phyloP scores from a whole-genome alignment of 1,284 basidiomycete species.

The Apiotrichum domesticum region DNA sequence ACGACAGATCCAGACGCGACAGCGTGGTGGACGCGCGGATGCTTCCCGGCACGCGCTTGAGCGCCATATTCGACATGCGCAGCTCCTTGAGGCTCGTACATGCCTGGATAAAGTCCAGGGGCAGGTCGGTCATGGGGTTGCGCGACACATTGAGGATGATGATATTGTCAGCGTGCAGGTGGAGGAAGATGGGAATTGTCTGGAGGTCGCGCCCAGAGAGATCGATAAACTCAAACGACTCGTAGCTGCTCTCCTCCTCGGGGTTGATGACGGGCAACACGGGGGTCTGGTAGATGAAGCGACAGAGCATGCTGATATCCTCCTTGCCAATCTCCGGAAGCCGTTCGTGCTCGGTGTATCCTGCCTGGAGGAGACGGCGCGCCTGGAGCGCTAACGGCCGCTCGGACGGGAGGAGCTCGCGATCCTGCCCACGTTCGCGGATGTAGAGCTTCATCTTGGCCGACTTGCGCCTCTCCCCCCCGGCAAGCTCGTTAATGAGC shows the following conservation, averaged over 20 bases:
- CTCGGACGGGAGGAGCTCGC: conserved; percentile 72
- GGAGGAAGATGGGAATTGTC: conserved; percentile 83
- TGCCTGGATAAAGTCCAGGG: conserved; percentile 90
- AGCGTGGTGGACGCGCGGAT: conserved; percentile 71
- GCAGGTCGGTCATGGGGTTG: conserved; percentile 94
- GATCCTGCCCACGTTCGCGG: conserved; percentile 77
- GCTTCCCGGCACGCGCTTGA: conserved; percentile 86
- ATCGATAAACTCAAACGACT: conserved; percentile 76
- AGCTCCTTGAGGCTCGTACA: conserved; percentile 80
- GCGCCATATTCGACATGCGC: conserved; percentile 83
- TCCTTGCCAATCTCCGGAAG: conserved; percentile 73
- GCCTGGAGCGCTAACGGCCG: conserved; percentile 79
- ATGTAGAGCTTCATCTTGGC: conserved; percentile 65
- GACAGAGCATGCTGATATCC: conserved; percentile 78
- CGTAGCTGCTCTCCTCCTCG: conserved; percentile 57
- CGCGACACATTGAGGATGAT: conserved; percentile 82
- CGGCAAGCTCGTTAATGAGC: conserved; percentile 56
- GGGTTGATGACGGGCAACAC: conserved; percentile 54
- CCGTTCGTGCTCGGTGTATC: conserved; percentile 78
- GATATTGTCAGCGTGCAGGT: conserved; percentile 80
- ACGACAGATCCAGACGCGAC: conserved; percentile 81
- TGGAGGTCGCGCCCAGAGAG: conserved; percentile 76
- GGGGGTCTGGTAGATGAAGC: conserved; percentile 63
- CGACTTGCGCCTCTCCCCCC: conserved; percentile 50
- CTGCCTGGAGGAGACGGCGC: conserved; percentile 80